phyloP scores from a whole-genome alignment of 176 grass and related monocot genomes.

The Stipa capillata region DNA sequence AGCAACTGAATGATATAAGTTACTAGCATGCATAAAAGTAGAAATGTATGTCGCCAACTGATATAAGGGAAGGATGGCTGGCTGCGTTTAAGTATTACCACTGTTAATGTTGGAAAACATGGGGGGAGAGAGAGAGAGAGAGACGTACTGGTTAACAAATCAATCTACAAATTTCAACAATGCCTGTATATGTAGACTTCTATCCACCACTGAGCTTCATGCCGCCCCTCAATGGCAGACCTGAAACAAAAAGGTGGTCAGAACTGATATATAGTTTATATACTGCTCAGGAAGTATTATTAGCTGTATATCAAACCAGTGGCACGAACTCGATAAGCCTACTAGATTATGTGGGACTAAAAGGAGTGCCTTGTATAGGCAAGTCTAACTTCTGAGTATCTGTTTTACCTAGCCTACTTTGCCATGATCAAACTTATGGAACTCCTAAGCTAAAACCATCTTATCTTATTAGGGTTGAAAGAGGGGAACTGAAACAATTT shows the following conservation, averaged over 20 bases:
- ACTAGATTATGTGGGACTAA: neutral
- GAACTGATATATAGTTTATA: slow-evolving; percentile 11
- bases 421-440: neutral
- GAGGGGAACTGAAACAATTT: neutral
- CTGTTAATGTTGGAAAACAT: neutral
- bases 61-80: neutral
- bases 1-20: neutral
- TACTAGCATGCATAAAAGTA: neutral
- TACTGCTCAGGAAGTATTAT: neutral
- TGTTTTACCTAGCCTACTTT: neutral
- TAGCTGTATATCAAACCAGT: neutral
- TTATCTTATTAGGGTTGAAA: neutral
- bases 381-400: neutral
- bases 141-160: slow-evolving; percentile 28
- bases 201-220: slow-evolving; percentile 22
- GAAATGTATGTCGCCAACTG: neutral
- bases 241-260: slow-evolving; percentile 18
- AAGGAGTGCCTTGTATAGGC: neutral
- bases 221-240: neutral
- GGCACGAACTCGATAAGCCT: neutral
- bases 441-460: neutral
- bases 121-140: neutral
- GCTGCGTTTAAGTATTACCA: neutral
- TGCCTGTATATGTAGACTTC: slow-evolving; percentile 8
- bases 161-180: neutral